Evolutionary conservation across 345 rosid genomes (phyloP).

Genomic region (Camelina neglecta): DNA sequence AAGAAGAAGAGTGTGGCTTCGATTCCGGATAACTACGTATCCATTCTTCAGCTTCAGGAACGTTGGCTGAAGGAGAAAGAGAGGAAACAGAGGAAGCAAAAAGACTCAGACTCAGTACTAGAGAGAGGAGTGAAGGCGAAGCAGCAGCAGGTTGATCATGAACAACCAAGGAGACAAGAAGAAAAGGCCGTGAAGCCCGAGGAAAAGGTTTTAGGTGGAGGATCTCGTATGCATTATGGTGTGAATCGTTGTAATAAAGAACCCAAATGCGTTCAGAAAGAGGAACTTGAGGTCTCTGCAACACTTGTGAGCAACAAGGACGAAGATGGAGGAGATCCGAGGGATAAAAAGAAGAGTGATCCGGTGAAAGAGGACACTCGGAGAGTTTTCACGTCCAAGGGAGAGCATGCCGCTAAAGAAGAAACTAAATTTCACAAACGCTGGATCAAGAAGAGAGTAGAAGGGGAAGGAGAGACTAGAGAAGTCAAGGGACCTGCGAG

Average conservation of each 20-base stretch:
- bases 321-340: constrained; percentile 1
- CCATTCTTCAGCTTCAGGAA: constrained; percentile 37
- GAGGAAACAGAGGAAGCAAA: constrained; percentile 12
- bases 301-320: constrained; percentile 7
- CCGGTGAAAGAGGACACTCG: neutral
- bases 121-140: constrained; percentile 29
- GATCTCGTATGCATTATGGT: neutral
- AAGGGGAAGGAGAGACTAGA: neutral
- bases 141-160: constrained; percentile 8
- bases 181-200: constrained; percentile 14
- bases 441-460: constrained; percentile 1
- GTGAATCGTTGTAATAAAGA: neutral
- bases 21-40: constrained; percentile 35
- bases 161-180: constrained; percentile 10
- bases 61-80: constrained; percentile 35
- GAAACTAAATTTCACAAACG: constrained; percentile 17
- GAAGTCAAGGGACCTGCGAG: neutral
- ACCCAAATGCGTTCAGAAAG: neutral
- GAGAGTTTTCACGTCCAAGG: neutral
- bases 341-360: constrained; percentile 2
- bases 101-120: neutral
- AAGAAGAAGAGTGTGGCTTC: constrained; percentile 28
- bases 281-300: neutral
- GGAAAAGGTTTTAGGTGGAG: neutral
- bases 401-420: neutral